Evolutionary conservation across 23 red algal genomes (phyloP).

Genomic region (Gracilaria caudata): DNA sequence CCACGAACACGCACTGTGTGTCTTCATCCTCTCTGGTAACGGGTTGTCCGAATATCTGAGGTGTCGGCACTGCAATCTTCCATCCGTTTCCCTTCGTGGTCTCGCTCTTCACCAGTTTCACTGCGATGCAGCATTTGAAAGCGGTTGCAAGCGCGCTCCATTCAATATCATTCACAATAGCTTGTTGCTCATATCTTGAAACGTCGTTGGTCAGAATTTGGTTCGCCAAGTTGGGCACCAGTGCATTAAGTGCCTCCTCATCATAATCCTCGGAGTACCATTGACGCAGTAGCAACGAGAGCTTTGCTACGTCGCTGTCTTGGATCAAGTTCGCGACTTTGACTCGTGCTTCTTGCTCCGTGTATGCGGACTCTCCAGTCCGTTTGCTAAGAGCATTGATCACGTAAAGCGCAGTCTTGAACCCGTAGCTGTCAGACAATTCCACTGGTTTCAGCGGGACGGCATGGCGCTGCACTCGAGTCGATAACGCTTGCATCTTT

Average conservation of each 20-base stretch:
- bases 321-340: slow-evolving; percentile 28
- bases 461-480: slow-evolving; percentile 18
- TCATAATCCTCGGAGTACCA: slow-evolving; percentile 48
- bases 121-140: slow-evolving; percentile 59
- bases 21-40: background rate
- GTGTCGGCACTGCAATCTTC: slow-evolving; percentile 57
- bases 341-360: slow-evolving; percentile 22
- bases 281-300: slow-evolving; percentile 35
- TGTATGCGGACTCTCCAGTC: slow-evolving; percentile 1
- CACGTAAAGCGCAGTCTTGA: slow-evolving; percentile 27
- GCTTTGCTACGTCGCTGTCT: background rate
- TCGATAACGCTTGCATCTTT: slow-evolving; percentile 34
- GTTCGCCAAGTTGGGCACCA: slow-evolving; percentile 22
- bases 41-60: slow-evolving; percentile 25
- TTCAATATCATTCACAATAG: slow-evolving; percentile 47
- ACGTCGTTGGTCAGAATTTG: slow-evolving; percentile 31
- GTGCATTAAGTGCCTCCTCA: background rate
- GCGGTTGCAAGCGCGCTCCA: slow-evolving; percentile 63
- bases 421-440: slow-evolving; percentile 26
- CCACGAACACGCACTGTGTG: slow-evolving; percentile 46
- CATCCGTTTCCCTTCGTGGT: slow-evolving; percentile 9
- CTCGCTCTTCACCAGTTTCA: slow-evolving; percentile 18
- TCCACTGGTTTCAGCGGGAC: slow-evolving; percentile 49
- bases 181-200: slow-evolving; percentile 15
- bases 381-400: slow-evolving; percentile 23